Evolutionary conservation across 345 rosid species (phyloP).

Genomic region (Gossypium sturtianum): DNA sequence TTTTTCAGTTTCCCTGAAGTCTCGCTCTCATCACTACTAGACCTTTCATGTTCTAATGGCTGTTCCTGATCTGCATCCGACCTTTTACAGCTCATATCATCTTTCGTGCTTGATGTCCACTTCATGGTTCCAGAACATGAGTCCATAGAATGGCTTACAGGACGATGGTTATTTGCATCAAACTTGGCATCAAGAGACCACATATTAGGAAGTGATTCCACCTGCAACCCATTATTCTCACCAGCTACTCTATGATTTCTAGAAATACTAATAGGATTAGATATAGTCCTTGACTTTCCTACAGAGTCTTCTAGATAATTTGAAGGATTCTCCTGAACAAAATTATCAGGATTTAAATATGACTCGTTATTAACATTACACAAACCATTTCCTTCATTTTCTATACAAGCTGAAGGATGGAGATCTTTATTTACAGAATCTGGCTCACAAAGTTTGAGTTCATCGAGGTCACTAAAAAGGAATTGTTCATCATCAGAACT

Average conservation of each 20-base stretch:
- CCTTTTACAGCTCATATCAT: slow-evolving; percentile 24
- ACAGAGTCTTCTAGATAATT: slow-evolving; percentile 24
- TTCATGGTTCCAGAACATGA: slow-evolving; percentile 29
- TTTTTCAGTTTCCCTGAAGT: slow-evolving; percentile 29
- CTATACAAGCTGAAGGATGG: slow-evolving; percentile 17
- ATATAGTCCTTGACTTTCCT: slow-evolving; percentile 26
- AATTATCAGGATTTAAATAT: slow-evolving; percentile 20
- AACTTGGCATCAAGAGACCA: slow-evolving; percentile 28
- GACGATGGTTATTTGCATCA: slow-evolving; percentile 25
- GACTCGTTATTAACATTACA: slow-evolving; percentile 18
- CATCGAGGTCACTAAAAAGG: slow-evolving; percentile 59
- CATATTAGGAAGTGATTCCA: slow-evolving; percentile 67
- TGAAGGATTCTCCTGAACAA: slow-evolving; percentile 18
- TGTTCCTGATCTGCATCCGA: slow-evolving; percentile 26
- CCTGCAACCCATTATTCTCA: slow-evolving; percentile 35
- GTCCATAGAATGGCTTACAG: slow-evolving; percentile 64
- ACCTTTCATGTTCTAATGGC: slow-evolving; percentile 22
- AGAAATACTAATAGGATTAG: slow-evolving; percentile 47
- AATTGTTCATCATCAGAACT: slow-evolving; percentile 71
- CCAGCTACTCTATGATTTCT: slow-evolving; percentile 20
- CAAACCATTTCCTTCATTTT: slow-evolving; percentile 13
- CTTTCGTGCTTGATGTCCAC: slow-evolving; percentile 34
- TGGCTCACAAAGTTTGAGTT: slow-evolving; percentile 24
- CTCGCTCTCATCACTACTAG: slow-evolving; percentile 25
- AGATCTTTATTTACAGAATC: slow-evolving; percentile 25